Conservation (phyloP, 306 rosid genomes). For the Hippophae rhamnoides region DNA sequence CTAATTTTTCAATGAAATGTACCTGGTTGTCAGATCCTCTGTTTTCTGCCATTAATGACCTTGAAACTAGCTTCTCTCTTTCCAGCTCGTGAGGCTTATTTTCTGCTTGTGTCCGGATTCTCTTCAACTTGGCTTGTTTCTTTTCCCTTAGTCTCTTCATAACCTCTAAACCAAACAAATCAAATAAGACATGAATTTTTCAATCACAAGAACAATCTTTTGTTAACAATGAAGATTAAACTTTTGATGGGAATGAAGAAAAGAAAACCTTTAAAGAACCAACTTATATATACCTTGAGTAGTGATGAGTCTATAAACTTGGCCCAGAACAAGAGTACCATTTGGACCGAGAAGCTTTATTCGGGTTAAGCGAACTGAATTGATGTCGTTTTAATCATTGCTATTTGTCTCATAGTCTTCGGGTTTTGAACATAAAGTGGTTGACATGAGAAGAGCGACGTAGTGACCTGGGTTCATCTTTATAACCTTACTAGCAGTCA, state of each 20-base stretch:
- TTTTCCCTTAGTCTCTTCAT: constrained; percentile 76
- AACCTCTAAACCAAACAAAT: constrained; percentile 38
- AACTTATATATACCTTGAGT: constrained; percentile 57
- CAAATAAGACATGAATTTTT: not conserved
- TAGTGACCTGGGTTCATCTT: constrained; percentile 84
- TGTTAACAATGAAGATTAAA: not conserved
- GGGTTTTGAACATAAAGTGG: constrained; percentile 56
- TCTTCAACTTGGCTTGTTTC: constrained; percentile 77
- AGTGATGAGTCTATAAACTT: constrained; percentile 83
- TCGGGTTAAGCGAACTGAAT: constrained; percentile 69
- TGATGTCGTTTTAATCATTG: not conserved
- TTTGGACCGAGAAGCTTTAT: constrained; percentile 90
- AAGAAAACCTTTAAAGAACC: constrained; percentile 3
- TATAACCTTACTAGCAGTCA: constrained; percentile 74
- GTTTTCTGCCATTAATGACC: constrained; percentile 19
- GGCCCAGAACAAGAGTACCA: constrained; percentile 83
- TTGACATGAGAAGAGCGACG: constrained; percentile 90
- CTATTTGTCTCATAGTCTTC: constrained; percentile 1
- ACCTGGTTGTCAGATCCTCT: constrained; percentile 49
- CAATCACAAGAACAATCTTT: not conserved
- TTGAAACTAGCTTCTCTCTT: constrained; percentile 23
- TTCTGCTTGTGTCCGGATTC: constrained; percentile 32
- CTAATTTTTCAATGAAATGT: constrained; percentile 17
- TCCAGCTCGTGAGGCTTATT: constrained; percentile 26
- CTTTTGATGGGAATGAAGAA: not conserved